phyloP scores from a whole-genome alignment of 805 yeast species.

The Debaryomyces hansenii region DNA sequence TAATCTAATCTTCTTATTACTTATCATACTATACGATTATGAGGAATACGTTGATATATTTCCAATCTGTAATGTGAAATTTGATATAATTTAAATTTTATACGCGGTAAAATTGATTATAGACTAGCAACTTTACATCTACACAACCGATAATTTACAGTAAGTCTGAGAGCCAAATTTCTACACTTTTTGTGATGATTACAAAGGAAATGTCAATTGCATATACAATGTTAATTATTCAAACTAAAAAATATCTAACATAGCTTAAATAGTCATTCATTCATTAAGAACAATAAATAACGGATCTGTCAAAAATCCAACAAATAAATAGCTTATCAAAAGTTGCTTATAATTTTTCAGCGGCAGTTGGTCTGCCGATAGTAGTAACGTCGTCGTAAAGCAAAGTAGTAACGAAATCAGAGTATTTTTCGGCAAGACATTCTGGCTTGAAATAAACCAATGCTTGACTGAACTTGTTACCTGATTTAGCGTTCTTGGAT shows the following conservation, averaged over 20 bases:
- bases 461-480: slow-evolving; percentile 68
- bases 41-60: too few species aligned
- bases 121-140: too few species aligned
- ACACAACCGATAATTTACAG: too few species aligned
- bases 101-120: too few species aligned
- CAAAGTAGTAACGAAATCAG: slow-evolving; percentile 75
- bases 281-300: background rate
- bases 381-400: slow-evolving; percentile 73
- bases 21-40: slow-evolving; percentile 7
- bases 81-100: too few species aligned
- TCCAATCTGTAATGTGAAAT: too few species aligned
- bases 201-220: too few species aligned
- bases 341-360: slow-evolving; percentile 40
- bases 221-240: too few species aligned
- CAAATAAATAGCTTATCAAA: background rate
- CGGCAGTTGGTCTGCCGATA: slow-evolving; percentile 41
- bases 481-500: slow-evolving; percentile 47
- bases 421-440: slow-evolving; percentile 67
- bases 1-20: slow-evolving; percentile 10
- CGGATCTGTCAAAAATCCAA: background rate
- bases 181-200: too few species aligned
- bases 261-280: background rate
- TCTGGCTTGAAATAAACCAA: slow-evolving; percentile 73
- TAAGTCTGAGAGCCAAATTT: too few species aligned
- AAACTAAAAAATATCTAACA: background rate